Base-by-base conservation (phyloP, 768 basidiomycete species). In the Kwoniella europaea region DNA sequence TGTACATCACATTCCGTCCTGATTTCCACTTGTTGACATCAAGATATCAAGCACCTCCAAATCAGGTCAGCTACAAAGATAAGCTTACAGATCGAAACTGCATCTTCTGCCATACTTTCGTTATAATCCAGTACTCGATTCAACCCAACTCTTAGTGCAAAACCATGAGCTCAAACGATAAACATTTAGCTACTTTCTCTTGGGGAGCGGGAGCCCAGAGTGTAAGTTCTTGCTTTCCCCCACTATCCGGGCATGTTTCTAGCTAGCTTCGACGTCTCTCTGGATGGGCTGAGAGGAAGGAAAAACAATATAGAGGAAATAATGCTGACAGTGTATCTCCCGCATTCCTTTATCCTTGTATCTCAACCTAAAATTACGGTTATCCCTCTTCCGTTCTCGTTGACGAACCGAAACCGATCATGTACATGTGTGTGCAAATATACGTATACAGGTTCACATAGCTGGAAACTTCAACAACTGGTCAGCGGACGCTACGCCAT, bases 381-480 rank as follows among this genome's bases (percentile, higher is more conserved):
- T 57, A 20, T 66, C 63, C 16, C 29, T 24, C 43, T 55, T 35
- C 52, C 42, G 18, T n/a, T 24, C 13, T 52, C 63, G 22, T 50
- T 22, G 27, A 44, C 22, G n/a, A 22, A 43, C 54, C 20, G 35
- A n/a, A 56, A 2, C 64, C 65, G 63, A 29, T 5, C 59, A 46
- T 55, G 29, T 24, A 27, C n/a, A 15, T 27, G 55, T 55, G 41
- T 20, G 59, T 59, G 20, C 18, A 29, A 24, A 35, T 35, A 44
- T 62, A n/a, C 67, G 44, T 20, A 22, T 10, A 69, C 52, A 79
- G 76, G 82, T 83, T 24, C 54, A 72, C 74, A 76, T 83, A 59
- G 80, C 82, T 29, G 82, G 82, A 16, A 73, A 74, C 9, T 83
- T 82, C 76, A 82, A 83, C 74, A 70, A 76, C 64, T 83, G 82